These are phyloP conservation scores for Ambrosia hybrid DNA, from an alignment of 140 eudicot species.

Conservation along the genomic window DNA sequence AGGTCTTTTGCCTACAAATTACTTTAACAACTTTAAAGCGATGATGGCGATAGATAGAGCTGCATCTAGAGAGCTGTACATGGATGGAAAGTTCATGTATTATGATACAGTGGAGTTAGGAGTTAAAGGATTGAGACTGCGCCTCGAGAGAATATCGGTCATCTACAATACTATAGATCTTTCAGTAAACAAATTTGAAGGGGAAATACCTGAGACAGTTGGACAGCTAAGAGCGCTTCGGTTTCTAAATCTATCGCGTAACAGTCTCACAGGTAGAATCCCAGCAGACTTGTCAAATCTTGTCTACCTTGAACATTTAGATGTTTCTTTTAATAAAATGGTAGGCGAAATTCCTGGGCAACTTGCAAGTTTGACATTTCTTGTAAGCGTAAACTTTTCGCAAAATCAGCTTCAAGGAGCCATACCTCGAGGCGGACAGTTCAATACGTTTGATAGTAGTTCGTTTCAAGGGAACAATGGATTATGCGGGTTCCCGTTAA, in stretches of 20 bases:
- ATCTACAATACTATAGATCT: constrained; percentile 30
- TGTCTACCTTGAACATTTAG: neutral
- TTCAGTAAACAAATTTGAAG: constrained; percentile 33
- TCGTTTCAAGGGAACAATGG: constrained; percentile 2
- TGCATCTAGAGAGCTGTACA: neutral
- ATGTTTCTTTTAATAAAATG: constrained; percentile 24
- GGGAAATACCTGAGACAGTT: constrained; percentile 12
- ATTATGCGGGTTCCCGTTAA: no score
- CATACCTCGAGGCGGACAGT: constrained; percentile 31
- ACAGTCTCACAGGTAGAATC: constrained; percentile 21
- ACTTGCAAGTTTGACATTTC: constrained; percentile 18
- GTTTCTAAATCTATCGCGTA: constrained; percentile 34
- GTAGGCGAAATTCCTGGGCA: constrained; percentile 22
- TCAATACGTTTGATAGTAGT: constrained; percentile 27
- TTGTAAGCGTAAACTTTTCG: constrained; percentile 18
- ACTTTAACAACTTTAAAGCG: constrained; percentile 19
- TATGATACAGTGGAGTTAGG: neutral
- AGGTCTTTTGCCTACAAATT: constrained; percentile 20
- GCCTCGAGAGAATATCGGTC: constrained; percentile 8
- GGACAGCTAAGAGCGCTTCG: constrained; percentile 22
- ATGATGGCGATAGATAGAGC: neutral
- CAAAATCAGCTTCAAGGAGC: constrained; percentile 27
- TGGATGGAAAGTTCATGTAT: neutral
- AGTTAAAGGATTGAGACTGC: constrained; percentile 23
- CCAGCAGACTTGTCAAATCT: constrained; percentile 4